These are phyloP conservation scores for Saccharomyces mikatae DNA, from an alignment of 805 yeast genomes.

Conservation along the genomic window DNA sequence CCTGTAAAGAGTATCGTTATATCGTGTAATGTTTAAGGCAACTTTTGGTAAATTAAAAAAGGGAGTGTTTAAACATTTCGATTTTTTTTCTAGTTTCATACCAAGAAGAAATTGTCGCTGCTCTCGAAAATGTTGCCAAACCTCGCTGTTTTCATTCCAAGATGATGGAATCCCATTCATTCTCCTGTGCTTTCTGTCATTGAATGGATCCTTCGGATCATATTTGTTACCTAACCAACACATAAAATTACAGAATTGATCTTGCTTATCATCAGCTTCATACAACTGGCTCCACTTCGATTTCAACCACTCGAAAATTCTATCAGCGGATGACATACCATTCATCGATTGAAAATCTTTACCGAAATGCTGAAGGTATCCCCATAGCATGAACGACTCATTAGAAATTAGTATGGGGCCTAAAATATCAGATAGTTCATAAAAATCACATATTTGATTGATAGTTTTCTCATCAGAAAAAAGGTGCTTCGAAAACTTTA, in stretches of 20 bases:
- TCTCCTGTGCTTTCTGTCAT: not conserved
- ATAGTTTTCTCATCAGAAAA: slow-evolving; percentile 34
- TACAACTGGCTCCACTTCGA: slow-evolving; percentile 37
- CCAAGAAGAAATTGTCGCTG: slow-evolving; percentile 14
- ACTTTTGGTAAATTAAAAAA: not conserved
- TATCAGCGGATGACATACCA: slow-evolving; percentile 25
- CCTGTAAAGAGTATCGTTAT: slow-evolving; percentile 7
- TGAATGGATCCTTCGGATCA: not conserved
- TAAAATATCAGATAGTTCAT: slow-evolving; percentile 48
- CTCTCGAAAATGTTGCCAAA: slow-evolving; percentile 8
- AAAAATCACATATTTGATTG: slow-evolving; percentile 41
- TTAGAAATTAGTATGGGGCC: slow-evolving; percentile 48
- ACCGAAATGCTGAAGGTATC: slow-evolving; percentile 33
- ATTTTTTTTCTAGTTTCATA: not conserved
- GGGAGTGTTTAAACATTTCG: not conserved
- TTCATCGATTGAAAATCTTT: slow-evolving; percentile 28
- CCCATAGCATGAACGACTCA: slow-evolving; percentile 51
- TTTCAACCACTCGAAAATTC: slow-evolving; percentile 44
- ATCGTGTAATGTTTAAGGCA: not conserved
- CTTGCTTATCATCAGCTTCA: slow-evolving; percentile 7
- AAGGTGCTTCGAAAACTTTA: slow-evolving; percentile 13
- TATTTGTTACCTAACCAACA: slow-evolving; percentile 36
- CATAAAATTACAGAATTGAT: slow-evolving; percentile 30
- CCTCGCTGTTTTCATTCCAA: slow-evolving; percentile 3
- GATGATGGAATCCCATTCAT: not conserved